Base-by-base conservation (phyloP, 345 rosid species). In the Pistacia integerrima region DNA sequence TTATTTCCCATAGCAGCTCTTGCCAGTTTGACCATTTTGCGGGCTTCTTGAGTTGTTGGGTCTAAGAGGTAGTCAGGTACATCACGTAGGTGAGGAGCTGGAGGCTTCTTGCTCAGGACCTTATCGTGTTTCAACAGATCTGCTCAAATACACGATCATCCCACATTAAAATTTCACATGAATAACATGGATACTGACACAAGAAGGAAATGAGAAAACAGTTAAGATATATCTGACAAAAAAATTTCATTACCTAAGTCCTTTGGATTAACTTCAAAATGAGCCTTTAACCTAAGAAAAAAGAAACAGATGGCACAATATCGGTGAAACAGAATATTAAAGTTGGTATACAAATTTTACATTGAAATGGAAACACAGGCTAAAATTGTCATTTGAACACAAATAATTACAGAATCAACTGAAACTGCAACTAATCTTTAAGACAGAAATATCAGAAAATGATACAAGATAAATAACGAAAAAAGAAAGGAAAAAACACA, bases 51-150 rank as follows among this genome's bases (percentile, higher is more conserved):
- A 30, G 98, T 93, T 77, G 82, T 88, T 35, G 87, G 64, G 64
- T 95, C 98, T 69, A 89, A 67, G 28, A 95, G 84, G 86, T 95
- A 92, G 64, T 87, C 97, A 0, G 99, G 99, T 64, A 95, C 89
- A 55, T 89, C 86, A 8, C 84, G 88, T 12, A 93, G 84, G 82
- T 93, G 93, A 67, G 94, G 84, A 35, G 92, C 89, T 9, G 90
- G 82, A 0, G 87, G 82, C 62, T 85, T 84, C 88, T 95, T 93
- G 89, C 94, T 91, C 73, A 92, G 78, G 69, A 76, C 80, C 83
- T 91, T 96, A 83, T 96, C 98, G 48, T 92, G 99, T 76, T 91
- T 90, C 87, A 96, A 76, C 22, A 92, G 80, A 88, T 88, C 98
- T 90, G 89, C 55, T 73, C 78, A 78, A 72, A 48, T 9, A 64